Evolutionary conservation across 768 basidiomycete species (phyloP), one percentile per base, ranked within the genome.

Genomic region (Cystofilobasidium ferigula): DNA sequence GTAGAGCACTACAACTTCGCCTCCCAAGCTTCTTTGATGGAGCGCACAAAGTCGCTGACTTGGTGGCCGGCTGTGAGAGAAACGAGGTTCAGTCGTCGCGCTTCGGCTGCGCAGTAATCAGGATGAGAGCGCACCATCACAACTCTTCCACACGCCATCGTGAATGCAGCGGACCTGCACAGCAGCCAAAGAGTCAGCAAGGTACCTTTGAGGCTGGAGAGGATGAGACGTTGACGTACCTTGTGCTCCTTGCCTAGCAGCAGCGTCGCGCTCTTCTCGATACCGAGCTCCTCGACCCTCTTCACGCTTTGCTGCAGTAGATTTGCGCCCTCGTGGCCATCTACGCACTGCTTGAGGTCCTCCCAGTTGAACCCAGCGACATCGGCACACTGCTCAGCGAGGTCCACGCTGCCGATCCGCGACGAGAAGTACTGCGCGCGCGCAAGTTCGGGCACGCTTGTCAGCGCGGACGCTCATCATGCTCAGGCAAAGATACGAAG

Each of bases 181-280:
- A 20, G 24, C 22, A 2, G 13, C 14, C 8, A 57, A 43, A 56
- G 12, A 22, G 18, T 53, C 35, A 36, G 26, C 20, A 13, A 28
- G 35, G 26, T 1, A 9, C 22, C 6, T n/a, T 22, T 4, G 43
- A 35, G 12, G 28, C n/a, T 22, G 26, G 32, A 22, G 0, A 22
- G 26, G 22, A 6, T 20, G 51, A 34, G 26, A 26, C 18, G 8
- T 12, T 10, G 13, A 45, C 63, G 35, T 24, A 64, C 63, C 43
- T 59, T 47, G 26, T 47, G 26, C n/a, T 58, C 30, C 34, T 64
- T 47, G 10, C 63, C 63, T 34, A 64, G 56, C 48, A 64, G 20
- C 24, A 64, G 8, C 20, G 63, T 64, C 24, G 63, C 63, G 7
- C 42, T 47, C 63, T 64, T 64, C 35, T 64, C 63, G 22, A 64